A percentile compares a stretch with the other conserved stretches of the same genome.
phyloP scores from a whole-genome alignment of 176 grass and related monocot species.

The Tuctoria greenei region DNA sequence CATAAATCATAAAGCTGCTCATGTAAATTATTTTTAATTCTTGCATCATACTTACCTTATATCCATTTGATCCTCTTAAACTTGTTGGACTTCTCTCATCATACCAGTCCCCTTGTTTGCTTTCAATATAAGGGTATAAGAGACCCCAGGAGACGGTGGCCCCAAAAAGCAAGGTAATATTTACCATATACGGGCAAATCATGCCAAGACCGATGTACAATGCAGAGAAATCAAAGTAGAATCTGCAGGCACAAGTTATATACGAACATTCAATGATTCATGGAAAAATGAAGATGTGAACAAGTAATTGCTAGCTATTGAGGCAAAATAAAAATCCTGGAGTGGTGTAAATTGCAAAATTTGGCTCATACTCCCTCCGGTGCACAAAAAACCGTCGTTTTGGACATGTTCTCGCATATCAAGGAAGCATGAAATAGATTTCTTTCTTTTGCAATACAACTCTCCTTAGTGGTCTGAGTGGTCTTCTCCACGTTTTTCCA shows the following conservation, averaged over 20 bases:
- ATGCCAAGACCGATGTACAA: constrained; percentile 62
- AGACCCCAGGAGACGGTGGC: constrained; percentile 55
- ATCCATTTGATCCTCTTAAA: constrained; percentile 58
- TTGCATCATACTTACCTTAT: constrained; percentile 42
- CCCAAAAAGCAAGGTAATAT: constrained; percentile 51
- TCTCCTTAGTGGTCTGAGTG: no score
- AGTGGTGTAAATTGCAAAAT: no score
- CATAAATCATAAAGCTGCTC: neutral
- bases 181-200: constrained; percentile 61
- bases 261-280: neutral
- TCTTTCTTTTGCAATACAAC: no score
- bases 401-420: no score
- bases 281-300: neutral
- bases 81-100: constrained; percentile 28
- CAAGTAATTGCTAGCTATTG: neutral
- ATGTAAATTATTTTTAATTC: neutral
- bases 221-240: constrained; percentile 61
- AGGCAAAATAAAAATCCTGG: no score
- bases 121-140: constrained; percentile 53
- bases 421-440: no score
- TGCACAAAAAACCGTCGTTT: no score
- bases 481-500: no score
- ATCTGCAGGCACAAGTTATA: neutral
- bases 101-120: constrained; percentile 71
- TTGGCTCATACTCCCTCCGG: no score